Percentiles rank a stretch among this genome's conserved stretches.
Evolutionary conservation across 768 basidiomycete species (phyloP).

Genomic region (Floccularia luteovirens): DNA sequence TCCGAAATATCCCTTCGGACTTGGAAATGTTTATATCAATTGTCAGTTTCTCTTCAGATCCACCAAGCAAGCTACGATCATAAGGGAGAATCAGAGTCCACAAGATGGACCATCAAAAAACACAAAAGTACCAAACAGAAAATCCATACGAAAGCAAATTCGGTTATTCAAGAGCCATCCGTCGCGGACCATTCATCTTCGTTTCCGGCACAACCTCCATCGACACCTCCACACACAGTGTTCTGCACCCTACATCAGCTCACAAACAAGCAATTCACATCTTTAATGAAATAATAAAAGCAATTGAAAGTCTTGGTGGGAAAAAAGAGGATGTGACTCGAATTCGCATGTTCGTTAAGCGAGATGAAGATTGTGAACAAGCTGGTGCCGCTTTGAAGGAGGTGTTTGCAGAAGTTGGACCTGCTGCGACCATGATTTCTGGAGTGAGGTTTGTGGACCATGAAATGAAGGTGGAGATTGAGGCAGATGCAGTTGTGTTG

Average conservation of each 20-base stretch:
- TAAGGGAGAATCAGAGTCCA: too few relatives aligned
- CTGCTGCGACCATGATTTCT: conserved; percentile 47
- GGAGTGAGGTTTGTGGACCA: conserved; percentile 35
- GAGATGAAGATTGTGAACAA: conserved; percentile 27
- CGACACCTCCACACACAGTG: conserved; percentile 26
- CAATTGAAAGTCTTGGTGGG: conserved; percentile 36
- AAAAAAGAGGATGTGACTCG: conserved; percentile 34
- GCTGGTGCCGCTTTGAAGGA: conserved; percentile 34
- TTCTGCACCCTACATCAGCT: conserved; percentile 36
- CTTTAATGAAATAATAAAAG: conserved; percentile 34
- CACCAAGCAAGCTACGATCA: too few relatives aligned
- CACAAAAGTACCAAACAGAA: conserved; percentile 19
- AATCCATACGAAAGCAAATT: conserved; percentile 46
- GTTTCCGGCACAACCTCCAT: conserved; percentile 47
- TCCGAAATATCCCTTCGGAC: too few relatives aligned
- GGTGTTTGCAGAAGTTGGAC: conserved; percentile 29
- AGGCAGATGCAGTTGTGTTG: conserved; percentile 39
- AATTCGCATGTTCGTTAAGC: conserved; percentile 41
- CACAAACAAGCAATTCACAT: conserved; percentile 34
- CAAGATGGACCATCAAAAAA: too few relatives aligned
- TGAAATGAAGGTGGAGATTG: conserved; percentile 49
- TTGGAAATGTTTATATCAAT: too few relatives aligned
- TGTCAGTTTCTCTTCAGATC: too few relatives aligned
- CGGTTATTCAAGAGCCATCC: conserved; percentile 45
- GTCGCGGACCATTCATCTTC: conserved; percentile 43